A percentile compares a stretch with the other conserved stretches of the same genome.
Conservation (phyloP, 1,284 basidiomycete genomes). For the Tetrapyrgos nigripes region DNA sequence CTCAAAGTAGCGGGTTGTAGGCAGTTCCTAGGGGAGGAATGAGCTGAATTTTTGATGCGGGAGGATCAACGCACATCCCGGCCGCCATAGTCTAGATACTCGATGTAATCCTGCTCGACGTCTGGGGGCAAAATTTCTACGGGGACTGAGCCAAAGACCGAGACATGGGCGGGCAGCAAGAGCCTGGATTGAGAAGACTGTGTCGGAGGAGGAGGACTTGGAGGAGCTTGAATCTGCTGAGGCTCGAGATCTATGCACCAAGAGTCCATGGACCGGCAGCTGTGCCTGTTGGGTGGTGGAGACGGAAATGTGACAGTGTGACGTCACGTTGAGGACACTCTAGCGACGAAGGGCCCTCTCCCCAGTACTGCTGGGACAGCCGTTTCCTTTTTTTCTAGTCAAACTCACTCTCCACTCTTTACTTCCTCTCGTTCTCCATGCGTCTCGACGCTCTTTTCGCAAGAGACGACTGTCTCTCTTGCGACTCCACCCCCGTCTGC, state of each 20-base stretch:
- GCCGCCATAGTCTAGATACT: conserved; percentile 77
- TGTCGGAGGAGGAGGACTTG: not conserved
- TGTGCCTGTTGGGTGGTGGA: conserved; percentile 24
- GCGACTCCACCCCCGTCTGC: conserved; percentile 54
- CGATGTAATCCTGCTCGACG: conserved; percentile 66
- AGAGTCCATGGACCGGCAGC: too few relatives aligned
- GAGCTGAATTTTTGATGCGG: not conserved
- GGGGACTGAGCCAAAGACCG: conserved; percentile 52
- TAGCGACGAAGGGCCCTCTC: not conserved
- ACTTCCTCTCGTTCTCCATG: conserved; percentile 48
- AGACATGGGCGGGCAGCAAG: conserved; percentile 57
- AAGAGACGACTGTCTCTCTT: conserved; percentile 49
- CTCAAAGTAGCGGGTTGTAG: conserved; percentile 67
- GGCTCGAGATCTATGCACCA: not conserved
- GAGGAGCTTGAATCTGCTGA: not conserved
- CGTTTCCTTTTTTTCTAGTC: conserved; percentile 17
- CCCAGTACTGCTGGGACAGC: conserved; percentile 3
- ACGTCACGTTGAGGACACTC: conserved; percentile 27
- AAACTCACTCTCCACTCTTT: conserved; percentile 41
- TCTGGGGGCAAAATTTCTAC: conserved; percentile 52
- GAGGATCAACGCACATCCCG: conserved; percentile 48
- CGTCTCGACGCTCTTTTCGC: conserved; percentile 52
- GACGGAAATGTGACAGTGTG: conserved; percentile 22
- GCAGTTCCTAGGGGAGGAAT: conserved; percentile 37
- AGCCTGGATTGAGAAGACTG: conserved; percentile 1